Evolutionary conservation across 2,329 filamentous ascomycete species (phyloP).

Genomic region (Aspergillus carbonarius): DNA sequence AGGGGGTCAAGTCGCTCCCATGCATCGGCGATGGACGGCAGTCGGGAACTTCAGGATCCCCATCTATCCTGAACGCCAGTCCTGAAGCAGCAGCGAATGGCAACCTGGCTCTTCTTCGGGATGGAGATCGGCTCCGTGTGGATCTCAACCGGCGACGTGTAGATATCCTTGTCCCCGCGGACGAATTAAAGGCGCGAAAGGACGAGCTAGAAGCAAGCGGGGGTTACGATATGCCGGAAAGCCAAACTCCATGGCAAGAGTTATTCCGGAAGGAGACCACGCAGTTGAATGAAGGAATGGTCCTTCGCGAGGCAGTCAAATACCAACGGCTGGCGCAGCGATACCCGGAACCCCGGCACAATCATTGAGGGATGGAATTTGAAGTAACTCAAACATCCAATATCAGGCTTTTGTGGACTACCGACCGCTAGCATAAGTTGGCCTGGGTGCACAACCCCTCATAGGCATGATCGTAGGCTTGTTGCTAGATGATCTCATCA

Average conservation of each 20-base stretch:
- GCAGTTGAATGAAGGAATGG: slow-evolving; percentile 50
- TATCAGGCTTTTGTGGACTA: background rate
- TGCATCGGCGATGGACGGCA: slow-evolving; percentile 58
- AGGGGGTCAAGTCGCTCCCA: slow-evolving; percentile 49
- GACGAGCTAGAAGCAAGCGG: slow-evolving; percentile 38
- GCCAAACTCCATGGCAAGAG: slow-evolving; percentile 54
- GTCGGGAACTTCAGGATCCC: slow-evolving; percentile 56
- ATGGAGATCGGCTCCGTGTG: slow-evolving; percentile 53
- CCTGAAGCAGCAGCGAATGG: slow-evolving; percentile 57
- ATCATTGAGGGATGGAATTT: slow-evolving; percentile 36
- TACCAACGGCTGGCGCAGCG: slow-evolving; percentile 50
- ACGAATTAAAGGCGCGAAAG: slow-evolving; percentile 44
- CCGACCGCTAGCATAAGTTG: background rate
- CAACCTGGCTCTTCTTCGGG: slow-evolving; percentile 51
- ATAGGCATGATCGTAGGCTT: background rate
- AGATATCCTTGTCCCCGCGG: slow-evolving; percentile 46
- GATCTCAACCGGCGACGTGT: slow-evolving; percentile 52
- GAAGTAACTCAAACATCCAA: slow-evolving; percentile 1
- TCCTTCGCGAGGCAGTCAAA: slow-evolving; percentile 46
- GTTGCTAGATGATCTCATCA: background rate
- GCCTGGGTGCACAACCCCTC: background rate
- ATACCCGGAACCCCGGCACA: slow-evolving; percentile 44
- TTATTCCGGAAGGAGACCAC: slow-evolving; percentile 50
- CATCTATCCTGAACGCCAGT: slow-evolving; percentile 57
- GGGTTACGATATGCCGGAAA: slow-evolving; percentile 42